Base-by-base conservation (phyloP, 345 rosid genomes). In the Citrus mangshanensis region DNA sequence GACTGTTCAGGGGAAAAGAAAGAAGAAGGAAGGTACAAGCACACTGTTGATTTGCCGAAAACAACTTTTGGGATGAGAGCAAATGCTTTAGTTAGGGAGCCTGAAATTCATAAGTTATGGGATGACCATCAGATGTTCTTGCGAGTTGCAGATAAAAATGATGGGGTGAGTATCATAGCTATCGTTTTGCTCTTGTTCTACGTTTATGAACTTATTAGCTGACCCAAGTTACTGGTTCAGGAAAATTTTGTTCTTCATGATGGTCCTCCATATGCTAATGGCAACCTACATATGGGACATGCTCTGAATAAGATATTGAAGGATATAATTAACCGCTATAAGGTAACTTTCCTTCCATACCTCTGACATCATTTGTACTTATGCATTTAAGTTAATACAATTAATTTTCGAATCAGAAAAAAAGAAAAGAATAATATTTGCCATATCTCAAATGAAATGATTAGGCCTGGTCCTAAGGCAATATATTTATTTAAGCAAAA, bases 251-350 rank as follows among this genome's bases (percentile, higher is more conserved):
- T 93, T 79, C 94, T 95, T 81, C 99, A 95, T 81, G 97, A 95
- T 86, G 98, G 98, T 64, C 99, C 99, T 76, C 98, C 98, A 63
- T 95, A 95, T 82, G 99, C 99, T 82, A 95, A 95, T 74, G 99
- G 98, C 68, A 91, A 92, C 59, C 86, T 93, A 18, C 99, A 95
- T 72, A 92, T 93, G 89, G 98, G 99, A 40, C 99, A 95, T 87
- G 99, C 99, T 68, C 87, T 93, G 64, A 95, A 95, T 86, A 95
- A 95, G 89, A 95, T 95, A 79, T 85, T 93, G 86, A 95, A 95
- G 87, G 98, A 95, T 83, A 91, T 95, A 77, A 93, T 93, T 82
- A 95, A 93, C 77, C 98, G 98, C 32, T 95, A 91, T 73, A 95
- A 95, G 92, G 99, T 93, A 82, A 72, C 74, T 30, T 74, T 72